Conservation (phyloP, 2,329 filamentous ascomycete genomes). For the Penicillium corylophilum region DNA sequence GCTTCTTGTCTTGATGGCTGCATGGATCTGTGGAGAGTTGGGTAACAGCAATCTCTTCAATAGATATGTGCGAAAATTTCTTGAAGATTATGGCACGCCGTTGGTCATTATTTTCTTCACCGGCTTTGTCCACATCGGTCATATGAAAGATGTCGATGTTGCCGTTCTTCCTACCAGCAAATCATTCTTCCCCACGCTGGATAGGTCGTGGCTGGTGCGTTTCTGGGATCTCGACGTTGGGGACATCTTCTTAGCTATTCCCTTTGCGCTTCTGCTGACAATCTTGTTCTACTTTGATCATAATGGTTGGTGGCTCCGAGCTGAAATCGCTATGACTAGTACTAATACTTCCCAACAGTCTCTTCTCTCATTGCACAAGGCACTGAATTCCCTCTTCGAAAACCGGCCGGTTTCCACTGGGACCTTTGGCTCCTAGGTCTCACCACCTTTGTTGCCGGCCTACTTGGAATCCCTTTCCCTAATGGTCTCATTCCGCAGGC, state of each 20-base stretch:
- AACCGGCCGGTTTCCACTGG: conserved; percentile 84
- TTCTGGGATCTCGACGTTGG: conserved; percentile 75
- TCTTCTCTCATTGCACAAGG: conserved; percentile 81
- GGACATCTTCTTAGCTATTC: conserved; percentile 80
- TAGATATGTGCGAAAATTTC: conserved; percentile 73
- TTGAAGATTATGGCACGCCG: conserved; percentile 87
- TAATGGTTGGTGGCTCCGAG: conserved; percentile 59
- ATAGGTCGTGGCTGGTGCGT: conserved; percentile 72
- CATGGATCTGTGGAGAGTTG: conserved; percentile 70
- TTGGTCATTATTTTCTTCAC: conserved; percentile 84
- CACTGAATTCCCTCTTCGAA: conserved; percentile 76
- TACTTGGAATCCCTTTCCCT: conserved; percentile 76
- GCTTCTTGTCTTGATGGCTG: conserved; percentile 73
- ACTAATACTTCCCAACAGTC: conserved; percentile 49
- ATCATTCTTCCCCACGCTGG: conserved; percentile 74
- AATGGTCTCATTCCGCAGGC: conserved; percentile 83
- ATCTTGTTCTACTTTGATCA: conserved; percentile 89
- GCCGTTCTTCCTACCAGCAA: conserved; percentile 72
- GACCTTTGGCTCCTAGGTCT: conserved; percentile 77
- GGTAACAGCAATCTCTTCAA: conserved; percentile 71
- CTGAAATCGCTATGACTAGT: no score
- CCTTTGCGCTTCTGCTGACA: conserved; percentile 79
- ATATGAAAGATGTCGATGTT: conserved; percentile 70
- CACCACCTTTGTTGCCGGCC: conserved; percentile 71
- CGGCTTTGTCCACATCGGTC: conserved; percentile 81